Evolutionary conservation across 2,329 filamentous ascomycete species (phyloP).

Genomic region (Ascochyta clinopodiicola): DNA sequence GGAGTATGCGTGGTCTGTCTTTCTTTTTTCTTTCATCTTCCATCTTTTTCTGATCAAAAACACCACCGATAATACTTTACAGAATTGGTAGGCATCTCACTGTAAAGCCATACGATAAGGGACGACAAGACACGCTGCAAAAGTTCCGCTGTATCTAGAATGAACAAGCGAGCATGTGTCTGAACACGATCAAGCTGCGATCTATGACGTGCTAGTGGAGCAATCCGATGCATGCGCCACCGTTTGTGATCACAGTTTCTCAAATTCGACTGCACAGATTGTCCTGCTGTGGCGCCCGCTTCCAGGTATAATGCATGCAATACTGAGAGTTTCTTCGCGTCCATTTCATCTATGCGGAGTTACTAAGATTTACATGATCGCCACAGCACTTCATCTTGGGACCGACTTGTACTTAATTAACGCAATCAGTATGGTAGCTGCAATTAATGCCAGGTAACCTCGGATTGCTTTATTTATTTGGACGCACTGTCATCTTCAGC

Average conservation of each 20-base stretch:
- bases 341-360: constrained; percentile 3
- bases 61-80: no score
- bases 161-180: neutral
- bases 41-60: neutral
- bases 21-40: neutral
- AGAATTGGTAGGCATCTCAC: no score
- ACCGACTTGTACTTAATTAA: neutral
- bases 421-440: neutral
- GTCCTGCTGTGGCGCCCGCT: no score
- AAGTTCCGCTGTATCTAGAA: no score
- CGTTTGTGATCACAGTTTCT: neutral
- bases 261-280: neutral
- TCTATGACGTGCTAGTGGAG: neutral
- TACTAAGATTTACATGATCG: neutral
- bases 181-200: neutral
- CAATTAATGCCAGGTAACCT: neutral
- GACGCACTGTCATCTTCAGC: neutral
- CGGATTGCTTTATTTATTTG: neutral
- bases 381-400: neutral
- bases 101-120: no score
- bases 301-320: neutral
- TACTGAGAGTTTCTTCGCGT: neutral
- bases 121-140: no score
- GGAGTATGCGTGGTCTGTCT: neutral
- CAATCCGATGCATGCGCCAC: neutral